Base-by-base conservation (phyloP, 2,329 filamentous ascomycete genomes). In the Aspergillus sp. region DNA sequence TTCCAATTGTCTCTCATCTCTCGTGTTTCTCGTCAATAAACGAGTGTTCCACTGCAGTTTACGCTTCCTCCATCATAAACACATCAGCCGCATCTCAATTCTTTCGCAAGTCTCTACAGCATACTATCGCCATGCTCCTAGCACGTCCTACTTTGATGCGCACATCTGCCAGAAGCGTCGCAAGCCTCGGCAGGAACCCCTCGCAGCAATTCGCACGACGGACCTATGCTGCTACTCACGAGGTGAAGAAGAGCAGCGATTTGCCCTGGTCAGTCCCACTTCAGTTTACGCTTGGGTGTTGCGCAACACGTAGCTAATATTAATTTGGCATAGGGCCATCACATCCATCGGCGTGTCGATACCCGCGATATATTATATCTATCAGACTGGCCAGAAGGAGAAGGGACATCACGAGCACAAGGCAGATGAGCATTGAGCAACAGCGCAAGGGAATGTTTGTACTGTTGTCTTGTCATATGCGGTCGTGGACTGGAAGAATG, bases 221-320 rank as follows among this genome's bases (percentile, higher is more conserved):
- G 65, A 76, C 77, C 47, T 84, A 84, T 71, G 79, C 82, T 34
- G 73, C 73, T 34, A 68, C 66, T 41, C 73, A 80, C 61, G 74
- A 71, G 45, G 58, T 67, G 30, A 68, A 79, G 60, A 73, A 76
- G 54, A 75, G 77, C 52, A 82, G 82, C 63, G 82, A 85, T 68
- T 56, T 83, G 30, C 78, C 83, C 60, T 86, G 84, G 84, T 85
- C 69, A 71, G 75, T 68, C 7, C 2, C 38, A 15, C 15, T 46
- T 17, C 9, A 54, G 4, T 41, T 9, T 43, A 48, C 15, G 3
- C 30, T 15, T 54, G 15, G 15, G 31, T 53, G 19, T 30, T 28
- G 25, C 13, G 17, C 22, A 54, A 45, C 31, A 45, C 22, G 7
- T 25, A 19, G 23, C 52, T 54, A 54, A 54, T 6, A 7, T 5